Conservation (phyloP, 1,139 yeast species). For the Taphrina flavorubra region DNA sequence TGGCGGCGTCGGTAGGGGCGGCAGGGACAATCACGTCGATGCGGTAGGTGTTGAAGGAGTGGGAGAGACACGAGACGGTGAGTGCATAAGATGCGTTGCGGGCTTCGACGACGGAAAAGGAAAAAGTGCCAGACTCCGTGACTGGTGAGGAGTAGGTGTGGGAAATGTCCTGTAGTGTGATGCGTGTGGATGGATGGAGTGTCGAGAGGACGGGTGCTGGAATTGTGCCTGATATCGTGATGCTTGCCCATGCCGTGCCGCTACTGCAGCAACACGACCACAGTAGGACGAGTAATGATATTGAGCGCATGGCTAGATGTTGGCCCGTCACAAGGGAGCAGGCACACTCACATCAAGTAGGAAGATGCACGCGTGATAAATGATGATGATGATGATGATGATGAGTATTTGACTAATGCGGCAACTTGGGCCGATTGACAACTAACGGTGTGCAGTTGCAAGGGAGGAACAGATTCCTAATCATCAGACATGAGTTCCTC, state of each 20-base stretch:
- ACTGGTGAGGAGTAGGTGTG: background rate
- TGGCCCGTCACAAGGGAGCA: too few species aligned
- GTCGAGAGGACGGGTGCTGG: background rate
- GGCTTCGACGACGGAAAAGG: background rate
- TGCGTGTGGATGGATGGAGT: conserved; percentile 3
- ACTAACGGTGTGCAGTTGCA: background rate
- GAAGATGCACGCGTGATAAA: background rate
- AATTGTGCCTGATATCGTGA: conserved; percentile 1
- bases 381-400: background rate
- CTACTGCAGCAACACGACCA: background rate
- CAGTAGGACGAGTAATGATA: background rate
- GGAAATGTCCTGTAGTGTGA: conserved; percentile 4
- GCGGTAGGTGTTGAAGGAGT: conserved; percentile 14
- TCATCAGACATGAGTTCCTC: conserved; percentile 97
- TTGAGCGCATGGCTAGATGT: background rate
- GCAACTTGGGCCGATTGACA: background rate
- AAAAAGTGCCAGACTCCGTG: background rate
- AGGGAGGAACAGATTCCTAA: conserved; percentile 53
- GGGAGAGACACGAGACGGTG: background rate
- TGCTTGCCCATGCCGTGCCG: background rate
- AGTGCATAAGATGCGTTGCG: conserved; percentile 5
- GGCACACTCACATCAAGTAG: too few species aligned
- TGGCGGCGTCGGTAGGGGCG: background rate
- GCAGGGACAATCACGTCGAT: conserved; percentile 3
- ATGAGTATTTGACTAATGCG: background rate